Evolutionary conservation across 129 eudicot genomes (phyloP), one percentile per base, ranked within the genome.

Genomic region (Artemisia tridentata): DNA sequence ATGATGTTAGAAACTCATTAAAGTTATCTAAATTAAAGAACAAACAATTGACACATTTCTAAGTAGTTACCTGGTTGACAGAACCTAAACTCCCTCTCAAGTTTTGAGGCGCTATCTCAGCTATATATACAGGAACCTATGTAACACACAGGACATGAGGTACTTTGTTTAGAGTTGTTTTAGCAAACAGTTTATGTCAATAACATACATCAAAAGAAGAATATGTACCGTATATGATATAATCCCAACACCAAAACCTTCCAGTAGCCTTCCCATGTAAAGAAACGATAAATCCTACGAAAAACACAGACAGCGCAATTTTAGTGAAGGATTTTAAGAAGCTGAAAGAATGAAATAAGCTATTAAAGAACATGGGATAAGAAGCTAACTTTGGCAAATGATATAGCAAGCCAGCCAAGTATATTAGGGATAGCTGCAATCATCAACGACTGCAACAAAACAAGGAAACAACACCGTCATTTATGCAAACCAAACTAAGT

Each of bases 381-480:
- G 74, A 57, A 83, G 53, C 98, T 87, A 69, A 92, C 98, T 64
- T 58, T 75, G 69, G 98, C 90, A 82, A 92, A 85, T 62, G 98
- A 92, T 71, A 92, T 87, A 29, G 95, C 82, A 50, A 92, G 88
- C 96, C 98, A 92, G 49, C 98, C 98, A 21, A 85, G 83, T 65
- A 92, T 92, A 72, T 92, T 92, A 41, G 98, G 98, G 76, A 92
- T 83, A n/a, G 96, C 95, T 63, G 98, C 96, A 61, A 92, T 89
- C 96, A 92, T 92, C 75, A 89, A 70, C 65, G 92, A 92, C 98
- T 92, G 90, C 72, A 83, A 69, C 71, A 85, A 74, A 23, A 71
- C 46, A 47, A 54, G 46, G 27, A 67, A 51, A 16, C 63, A 66
- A 52, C 3, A 63, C 14, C 41, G 41, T 65, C 50, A 20, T 19